Base-by-base conservation (phyloP, 2,329 filamentous ascomycete species). In the Thermoascus crustaceus region DNA sequence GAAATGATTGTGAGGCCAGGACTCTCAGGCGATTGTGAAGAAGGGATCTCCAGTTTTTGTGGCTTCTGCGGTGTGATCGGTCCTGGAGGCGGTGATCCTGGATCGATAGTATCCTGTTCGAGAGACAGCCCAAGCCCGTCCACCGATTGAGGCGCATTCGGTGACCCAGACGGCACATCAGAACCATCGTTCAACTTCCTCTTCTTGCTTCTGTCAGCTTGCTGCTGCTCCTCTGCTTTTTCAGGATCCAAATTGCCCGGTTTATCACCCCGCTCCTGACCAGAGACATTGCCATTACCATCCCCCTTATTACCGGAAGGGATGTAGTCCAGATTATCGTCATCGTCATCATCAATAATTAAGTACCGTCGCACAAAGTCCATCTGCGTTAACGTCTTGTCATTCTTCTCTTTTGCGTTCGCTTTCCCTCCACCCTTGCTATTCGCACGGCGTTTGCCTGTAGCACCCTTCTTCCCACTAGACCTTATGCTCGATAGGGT, bases 321-420 rank as follows among this genome's bases (percentile, higher is more conserved):
- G 10, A 53, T 53, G 30, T 60, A 61, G 23, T 53, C 49, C 42
- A 60, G 38, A 21, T 58, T 45, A 21, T 44, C 31, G n/a, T 51
- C 58, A 16, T 61, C 57, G 25, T 60, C 54, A 3, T 55, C 32
- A 3, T 55, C 52, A 30, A 59, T 50, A 14, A 51, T 50, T 38
- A 60, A 43, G 29, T 52, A 57, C 4, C 55, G 56, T 21, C 52
- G 52, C 21, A 64, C 60, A 43, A 59, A 64, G 35, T 61, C 53
- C 60, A 64, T 63, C 42, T 64, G 61, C 2, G 61, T 64, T n/a
- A 64, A 48, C 0, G 60, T 64, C 29, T 63, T 62, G 34, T 62
- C 48, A 11, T 46, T 43, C 30, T 53, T 47, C 11, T 45, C 44
- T 25, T 44, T 40, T 17, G 48, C 40, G 10, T 49, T 52, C 6